Evolutionary conservation across 345 rosid genomes (phyloP).

Genomic region (Gossypium bickii): DNA sequence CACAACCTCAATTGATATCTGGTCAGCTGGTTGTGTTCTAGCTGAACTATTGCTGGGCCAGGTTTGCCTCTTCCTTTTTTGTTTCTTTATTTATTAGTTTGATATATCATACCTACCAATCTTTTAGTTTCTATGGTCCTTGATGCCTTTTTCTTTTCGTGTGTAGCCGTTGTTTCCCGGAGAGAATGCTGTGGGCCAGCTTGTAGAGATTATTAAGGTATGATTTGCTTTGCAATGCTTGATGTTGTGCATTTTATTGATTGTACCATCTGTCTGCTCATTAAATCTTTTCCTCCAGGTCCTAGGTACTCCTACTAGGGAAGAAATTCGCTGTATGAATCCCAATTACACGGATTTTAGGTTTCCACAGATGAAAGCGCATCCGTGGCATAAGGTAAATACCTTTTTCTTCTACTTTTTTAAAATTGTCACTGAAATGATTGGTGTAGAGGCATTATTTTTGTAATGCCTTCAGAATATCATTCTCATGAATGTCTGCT

Average conservation of each 20-base stretch:
- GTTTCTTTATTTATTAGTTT: background rate
- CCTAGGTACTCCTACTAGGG: constrained; percentile 91
- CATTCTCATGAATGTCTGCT: background rate
- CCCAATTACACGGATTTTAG: constrained; percentile 82
- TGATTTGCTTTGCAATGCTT: background rate
- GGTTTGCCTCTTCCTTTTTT: constrained; percentile 31
- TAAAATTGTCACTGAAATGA: background rate
- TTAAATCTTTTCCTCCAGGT: constrained; percentile 43
- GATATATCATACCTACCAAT: background rate
- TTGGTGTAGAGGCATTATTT: background rate
- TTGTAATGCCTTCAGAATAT: background rate
- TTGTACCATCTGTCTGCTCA: background rate
- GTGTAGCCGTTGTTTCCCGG: constrained; percentile 84
- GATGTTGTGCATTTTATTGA: background rate
- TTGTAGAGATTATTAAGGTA: constrained; percentile 92
- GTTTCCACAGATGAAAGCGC: constrained; percentile 91
- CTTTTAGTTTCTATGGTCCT: background rate
- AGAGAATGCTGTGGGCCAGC: constrained; percentile 91
- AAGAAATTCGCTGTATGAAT: constrained; percentile 93
- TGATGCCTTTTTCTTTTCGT: background rate
- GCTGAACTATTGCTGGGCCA: constrained; percentile 72
- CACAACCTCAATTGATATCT: constrained; percentile 65
- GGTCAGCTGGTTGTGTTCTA: constrained; percentile 80
- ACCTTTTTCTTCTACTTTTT: background rate
- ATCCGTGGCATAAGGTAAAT: constrained; percentile 84